Conservation (phyloP, 176 grass and related monocot genomes). For the Oryza meridionalis region DNA sequence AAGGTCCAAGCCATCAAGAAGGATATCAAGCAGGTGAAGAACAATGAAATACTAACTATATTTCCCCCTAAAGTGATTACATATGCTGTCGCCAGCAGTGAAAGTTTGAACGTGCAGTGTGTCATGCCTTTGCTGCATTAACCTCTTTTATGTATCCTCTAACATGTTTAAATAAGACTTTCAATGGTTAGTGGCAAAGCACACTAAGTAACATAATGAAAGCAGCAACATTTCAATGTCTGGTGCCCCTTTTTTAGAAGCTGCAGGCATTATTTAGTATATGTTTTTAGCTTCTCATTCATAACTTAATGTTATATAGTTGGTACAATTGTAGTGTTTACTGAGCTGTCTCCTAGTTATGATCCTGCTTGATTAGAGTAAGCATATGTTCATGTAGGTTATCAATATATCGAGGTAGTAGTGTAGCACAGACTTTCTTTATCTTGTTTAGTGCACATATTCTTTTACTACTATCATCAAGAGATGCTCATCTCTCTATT, state of each 20-base stretch:
- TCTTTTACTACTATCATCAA: not conserved
- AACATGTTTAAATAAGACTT: not conserved
- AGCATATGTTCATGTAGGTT: not conserved
- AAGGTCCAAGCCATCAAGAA: slow-evolving; percentile 90
- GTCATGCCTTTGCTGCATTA: not conserved
- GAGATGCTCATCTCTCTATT: not conserved
- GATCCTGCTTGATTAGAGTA: not conserved
- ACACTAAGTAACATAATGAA: not conserved
- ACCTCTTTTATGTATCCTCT: not conserved
- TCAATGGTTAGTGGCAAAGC: not conserved
- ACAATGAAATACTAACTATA: not conserved
- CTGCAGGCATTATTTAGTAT: not conserved
- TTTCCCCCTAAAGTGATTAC: slow-evolving; percentile 5
- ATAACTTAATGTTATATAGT: not conserved
- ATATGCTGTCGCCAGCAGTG: not conserved
- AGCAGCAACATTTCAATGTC: not conserved
- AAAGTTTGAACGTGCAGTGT: not conserved
- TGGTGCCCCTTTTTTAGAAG: not conserved
- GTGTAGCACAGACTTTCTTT: not conserved
- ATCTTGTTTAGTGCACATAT: not conserved
- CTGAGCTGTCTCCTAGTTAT: not conserved
- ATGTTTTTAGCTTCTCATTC: not conserved
- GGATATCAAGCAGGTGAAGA: slow-evolving; percentile 72
- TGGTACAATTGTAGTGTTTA: not conserved
- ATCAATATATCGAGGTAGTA: not conserved